Percentiles rank a stretch among this genome's conserved stretches.
These are phyloP conservation scores for Macrolepiota dolichaula DNA, from an alignment of 768 basidiomycete genomes.

Conservation along the genomic window DNA sequence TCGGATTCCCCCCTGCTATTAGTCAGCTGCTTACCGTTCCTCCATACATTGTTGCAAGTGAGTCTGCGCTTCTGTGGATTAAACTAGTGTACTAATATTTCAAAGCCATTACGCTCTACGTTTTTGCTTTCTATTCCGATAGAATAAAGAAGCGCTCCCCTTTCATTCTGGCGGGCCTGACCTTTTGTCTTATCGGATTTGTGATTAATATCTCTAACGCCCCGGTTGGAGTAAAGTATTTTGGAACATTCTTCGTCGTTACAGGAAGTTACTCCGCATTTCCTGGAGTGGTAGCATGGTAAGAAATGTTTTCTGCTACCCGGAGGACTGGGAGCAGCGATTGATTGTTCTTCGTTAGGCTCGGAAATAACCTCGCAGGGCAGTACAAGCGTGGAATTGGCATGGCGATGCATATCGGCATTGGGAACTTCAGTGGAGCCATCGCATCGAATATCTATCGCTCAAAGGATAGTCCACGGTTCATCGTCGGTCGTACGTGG, in stretches of 20 bases:
- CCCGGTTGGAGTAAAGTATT: conserved; percentile 57
- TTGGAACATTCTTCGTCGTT: conserved; percentile 69
- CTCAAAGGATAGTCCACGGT: conserved; percentile 55
- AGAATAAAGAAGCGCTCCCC: conserved; percentile 48
- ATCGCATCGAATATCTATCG: conserved; percentile 65
- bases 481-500: conserved; percentile 57
- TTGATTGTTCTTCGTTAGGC: conserved; percentile 34
- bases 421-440: conserved; percentile 64
- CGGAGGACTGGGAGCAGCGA: not conserved
- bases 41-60: conserved; percentile 62
- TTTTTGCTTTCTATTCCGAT: conserved; percentile 60
- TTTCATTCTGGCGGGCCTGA: conserved; percentile 51
- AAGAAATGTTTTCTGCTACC: conserved; percentile 12
- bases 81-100: not conserved
- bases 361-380: conserved; percentile 63
- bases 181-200: conserved; percentile 55
- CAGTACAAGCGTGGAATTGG: conserved; percentile 70
- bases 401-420: conserved; percentile 66
- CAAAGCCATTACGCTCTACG: conserved; percentile 50
- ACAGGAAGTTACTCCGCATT: conserved; percentile 58
- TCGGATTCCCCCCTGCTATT: conserved; percentile 53
- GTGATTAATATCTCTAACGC: conserved; percentile 58
- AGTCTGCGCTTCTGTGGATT: conserved; percentile 18
- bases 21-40: conserved; percentile 69
- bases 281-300: conserved; percentile 65